Evolutionary conservation across 106 monocot genomes (phyloP).

Genomic region (Agapanthus africanus): DNA sequence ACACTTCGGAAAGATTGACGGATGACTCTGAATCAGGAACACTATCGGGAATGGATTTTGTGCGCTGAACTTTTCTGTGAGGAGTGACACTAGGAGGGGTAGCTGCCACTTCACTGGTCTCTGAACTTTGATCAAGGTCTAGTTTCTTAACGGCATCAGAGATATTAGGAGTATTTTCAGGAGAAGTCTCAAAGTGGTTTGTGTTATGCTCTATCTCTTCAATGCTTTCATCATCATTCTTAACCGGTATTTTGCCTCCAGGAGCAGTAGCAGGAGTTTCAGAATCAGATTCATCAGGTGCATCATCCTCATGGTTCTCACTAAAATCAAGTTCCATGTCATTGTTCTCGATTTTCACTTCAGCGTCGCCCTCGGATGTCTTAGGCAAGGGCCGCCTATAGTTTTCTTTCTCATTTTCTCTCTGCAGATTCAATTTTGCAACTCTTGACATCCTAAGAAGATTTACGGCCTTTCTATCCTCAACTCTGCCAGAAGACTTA

Average conservation of each 20-base stretch:
- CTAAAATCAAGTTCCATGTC: slow-evolving; percentile 99
- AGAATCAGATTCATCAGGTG: slow-evolving; percentile 66
- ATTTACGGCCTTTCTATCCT: slow-evolving; percentile 53
- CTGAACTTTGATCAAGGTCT: slow-evolving; percentile 26
- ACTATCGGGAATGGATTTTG: slow-evolving; percentile 23
- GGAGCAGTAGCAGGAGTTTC: slow-evolving; percentile 26
- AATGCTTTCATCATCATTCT: slow-evolving; percentile 22
- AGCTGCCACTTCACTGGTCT: slow-evolving; percentile 32
- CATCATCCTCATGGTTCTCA: slow-evolving; percentile 81
- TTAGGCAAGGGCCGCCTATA: slow-evolving; percentile 62
- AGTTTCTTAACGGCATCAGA: slow-evolving; percentile 27
- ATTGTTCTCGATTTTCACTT: slow-evolving; percentile 88
- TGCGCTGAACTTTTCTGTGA: slow-evolving; percentile 31
- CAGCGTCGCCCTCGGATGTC: slow-evolving; percentile 56
- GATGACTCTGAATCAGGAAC: slow-evolving; percentile 30
- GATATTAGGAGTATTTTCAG: slow-evolving; percentile 16
- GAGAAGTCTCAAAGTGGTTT: slow-evolving; percentile 21
- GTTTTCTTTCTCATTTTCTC: slow-evolving; percentile 91
- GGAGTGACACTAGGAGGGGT: slow-evolving; percentile 33
- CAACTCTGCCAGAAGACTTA: slow-evolving; percentile 35
- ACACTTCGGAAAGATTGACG: slow-evolving; percentile 32
- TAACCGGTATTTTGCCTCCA: slow-evolving; percentile 23
- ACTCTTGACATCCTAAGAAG: slow-evolving; percentile 82
- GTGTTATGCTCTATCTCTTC: slow-evolving; percentile 24
- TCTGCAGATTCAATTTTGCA: slow-evolving; percentile 81